A percentile compares a stretch with the other conserved stretches of the same genome.
phyloP scores from a whole-genome alignment of 2,329 filamentous ascomycete genomes.

The Colletotrichum liaoningense region DNA sequence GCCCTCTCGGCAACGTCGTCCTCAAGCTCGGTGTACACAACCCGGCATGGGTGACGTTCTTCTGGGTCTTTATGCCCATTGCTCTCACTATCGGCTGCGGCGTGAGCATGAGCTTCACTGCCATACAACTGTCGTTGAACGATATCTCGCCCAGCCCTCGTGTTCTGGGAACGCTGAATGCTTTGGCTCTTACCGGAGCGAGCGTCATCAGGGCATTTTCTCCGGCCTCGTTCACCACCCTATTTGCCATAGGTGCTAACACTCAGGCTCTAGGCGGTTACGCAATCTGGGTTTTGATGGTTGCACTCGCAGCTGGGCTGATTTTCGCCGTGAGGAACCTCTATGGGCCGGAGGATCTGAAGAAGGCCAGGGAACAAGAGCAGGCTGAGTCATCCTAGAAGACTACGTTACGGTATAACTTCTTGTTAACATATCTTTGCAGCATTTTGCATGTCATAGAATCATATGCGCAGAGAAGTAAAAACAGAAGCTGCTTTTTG shows the following conservation, averaged over 20 bases:
- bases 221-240: constrained; percentile 72
- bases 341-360: background rate
- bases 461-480: background rate
- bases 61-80: constrained; percentile 62
- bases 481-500: background rate
- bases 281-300: constrained; percentile 26
- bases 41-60: constrained; percentile 50
- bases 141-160: constrained; percentile 75
- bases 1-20: constrained; percentile 66
- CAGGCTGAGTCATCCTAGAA: background rate
- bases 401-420: background rate
- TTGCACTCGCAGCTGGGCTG: background rate
- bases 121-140: constrained; percentile 79
- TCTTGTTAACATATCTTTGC: background rate
- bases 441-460: background rate
- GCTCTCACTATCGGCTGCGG: constrained; percentile 67
- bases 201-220: constrained; percentile 73
- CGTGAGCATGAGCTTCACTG: constrained; percentile 77
- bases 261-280: constrained; percentile 73
- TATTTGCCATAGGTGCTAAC: constrained; percentile 76
- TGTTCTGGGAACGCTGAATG: constrained; percentile 77
- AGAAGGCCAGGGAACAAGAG: background rate
- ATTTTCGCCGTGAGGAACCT: constrained; percentile 16
- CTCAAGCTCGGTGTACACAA: constrained; percentile 60
- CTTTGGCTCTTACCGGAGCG: constrained; percentile 66